A percentile compares a stretch with the other conserved stretches of the same genome.
phyloP scores from a whole-genome alignment of 1,284 basidiomycete species.

The Erythrobasidium hasegawianum region DNA sequence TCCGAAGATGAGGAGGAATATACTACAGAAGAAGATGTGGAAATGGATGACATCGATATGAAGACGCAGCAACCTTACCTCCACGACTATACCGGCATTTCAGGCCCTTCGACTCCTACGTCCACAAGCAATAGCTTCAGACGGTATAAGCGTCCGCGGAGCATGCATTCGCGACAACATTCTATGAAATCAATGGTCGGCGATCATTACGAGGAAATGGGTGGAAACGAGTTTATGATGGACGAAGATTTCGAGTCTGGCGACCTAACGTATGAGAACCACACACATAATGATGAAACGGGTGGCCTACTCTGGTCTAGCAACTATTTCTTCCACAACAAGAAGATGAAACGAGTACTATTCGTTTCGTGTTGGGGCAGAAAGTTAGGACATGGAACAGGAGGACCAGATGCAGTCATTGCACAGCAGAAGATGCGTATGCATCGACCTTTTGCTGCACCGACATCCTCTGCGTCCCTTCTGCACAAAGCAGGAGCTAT shows the following conservation, averaged over 20 bases:
- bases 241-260: neutral
- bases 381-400: conserved; percentile 54
- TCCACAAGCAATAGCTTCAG: neutral
- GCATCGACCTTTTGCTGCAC: neutral
- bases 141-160: neutral
- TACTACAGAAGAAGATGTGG: conserved; percentile 44
- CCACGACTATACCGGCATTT: neutral
- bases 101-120: neutral
- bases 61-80: conserved; percentile 1
- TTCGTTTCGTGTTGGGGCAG: conserved; percentile 91
- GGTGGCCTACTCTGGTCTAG: conserved; percentile 94
- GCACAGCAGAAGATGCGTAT: conserved; percentile 1
- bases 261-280: neutral
- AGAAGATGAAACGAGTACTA: conserved; percentile 81
- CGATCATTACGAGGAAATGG: neutral
- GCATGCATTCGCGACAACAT: neutral
- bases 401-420: conserved; percentile 9
- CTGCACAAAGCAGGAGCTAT: neutral
- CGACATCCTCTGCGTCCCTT: neutral
- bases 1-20: conserved; percentile 47
- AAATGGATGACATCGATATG: conserved; percentile 39
- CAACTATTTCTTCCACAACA: conserved; percentile 96
- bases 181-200: neutral
- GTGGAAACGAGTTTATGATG: neutral
- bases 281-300: conserved; percentile 66